Conservation (phyloP, 495 filamentous ascomycete genomes). For the Apodospora peruviana region DNA sequence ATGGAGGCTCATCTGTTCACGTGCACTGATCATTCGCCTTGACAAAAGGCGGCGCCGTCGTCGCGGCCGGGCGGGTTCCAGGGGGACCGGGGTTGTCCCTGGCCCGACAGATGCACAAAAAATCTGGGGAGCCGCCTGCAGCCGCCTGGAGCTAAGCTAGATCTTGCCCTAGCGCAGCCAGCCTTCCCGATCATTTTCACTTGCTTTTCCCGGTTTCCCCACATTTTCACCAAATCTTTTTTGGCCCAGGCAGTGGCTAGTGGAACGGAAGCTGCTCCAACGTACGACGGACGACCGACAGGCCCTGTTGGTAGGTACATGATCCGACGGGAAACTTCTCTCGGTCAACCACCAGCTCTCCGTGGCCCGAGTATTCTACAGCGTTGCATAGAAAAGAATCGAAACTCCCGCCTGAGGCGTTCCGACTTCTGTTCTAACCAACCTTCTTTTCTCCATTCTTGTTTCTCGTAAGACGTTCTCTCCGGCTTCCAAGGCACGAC, state of each 20-base stretch:
- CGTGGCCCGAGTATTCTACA: no score
- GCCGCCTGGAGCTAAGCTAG: slow-evolving; percentile 13
- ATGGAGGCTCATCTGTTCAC: slow-evolving; percentile 20
- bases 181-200: neutral
- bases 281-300: no score
- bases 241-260: neutral
- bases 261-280: neutral
- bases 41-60: neutral
- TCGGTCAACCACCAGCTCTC: no score
- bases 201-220: slow-evolving; percentile 6
- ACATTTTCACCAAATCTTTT: slow-evolving; percentile 3
- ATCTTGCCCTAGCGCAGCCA: neutral
- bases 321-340: no score
- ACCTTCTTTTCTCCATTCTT: no score
- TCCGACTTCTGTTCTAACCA: no score
- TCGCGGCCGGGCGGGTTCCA: no score
- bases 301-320: no score
- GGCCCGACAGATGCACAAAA: slow-evolving; percentile 1
- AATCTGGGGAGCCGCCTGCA: slow-evolving; percentile 22
- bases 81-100: neutral
- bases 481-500: no score
- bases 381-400: no score
- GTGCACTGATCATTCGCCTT: slow-evolving; percentile 24
- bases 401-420: no score
- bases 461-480: no score